Conservation (phyloP, 2,329 filamentous ascomycete genomes). For the Cercospora sojina region DNA sequence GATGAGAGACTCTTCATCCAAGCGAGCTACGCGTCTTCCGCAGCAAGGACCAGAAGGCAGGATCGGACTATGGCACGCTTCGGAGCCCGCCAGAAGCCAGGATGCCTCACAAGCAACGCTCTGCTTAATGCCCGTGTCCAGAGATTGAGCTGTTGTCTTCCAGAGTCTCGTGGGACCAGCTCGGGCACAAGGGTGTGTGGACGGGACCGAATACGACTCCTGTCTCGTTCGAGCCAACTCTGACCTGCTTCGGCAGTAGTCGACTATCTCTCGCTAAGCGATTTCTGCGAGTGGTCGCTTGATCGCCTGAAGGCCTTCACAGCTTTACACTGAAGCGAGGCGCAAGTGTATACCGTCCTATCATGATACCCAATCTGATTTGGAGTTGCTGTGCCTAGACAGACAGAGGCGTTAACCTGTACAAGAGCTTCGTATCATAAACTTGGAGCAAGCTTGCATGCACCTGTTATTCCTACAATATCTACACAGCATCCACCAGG, state of each 20-base stretch:
- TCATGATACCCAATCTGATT: neutral
- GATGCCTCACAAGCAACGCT: neutral
- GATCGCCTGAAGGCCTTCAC: neutral
- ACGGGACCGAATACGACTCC: neutral
- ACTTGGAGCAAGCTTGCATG: neutral
- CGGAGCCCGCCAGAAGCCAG: neutral
- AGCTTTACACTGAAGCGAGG: neutral
- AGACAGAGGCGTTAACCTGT: neutral
- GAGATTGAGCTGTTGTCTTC: neutral
- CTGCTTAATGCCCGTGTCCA: neutral
- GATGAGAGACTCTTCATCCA: neutral
- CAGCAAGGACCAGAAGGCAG: neutral
- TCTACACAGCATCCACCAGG: neutral
- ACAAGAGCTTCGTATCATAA: neutral
- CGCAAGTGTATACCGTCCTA: neutral
- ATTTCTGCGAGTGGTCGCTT: neutral
- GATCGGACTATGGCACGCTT: neutral
- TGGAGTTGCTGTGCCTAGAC: neutral
- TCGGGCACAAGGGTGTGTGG: neutral
- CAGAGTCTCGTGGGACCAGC: neutral
- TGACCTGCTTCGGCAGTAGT: neutral
- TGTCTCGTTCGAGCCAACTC: neutral
- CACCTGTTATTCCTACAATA: neutral
- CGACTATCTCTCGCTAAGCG: neutral
- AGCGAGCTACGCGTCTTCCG: neutral